These are phyloP conservation scores for Primulina eburnea DNA, from an alignment of 257 asterid species.

Conservation along the genomic window DNA sequence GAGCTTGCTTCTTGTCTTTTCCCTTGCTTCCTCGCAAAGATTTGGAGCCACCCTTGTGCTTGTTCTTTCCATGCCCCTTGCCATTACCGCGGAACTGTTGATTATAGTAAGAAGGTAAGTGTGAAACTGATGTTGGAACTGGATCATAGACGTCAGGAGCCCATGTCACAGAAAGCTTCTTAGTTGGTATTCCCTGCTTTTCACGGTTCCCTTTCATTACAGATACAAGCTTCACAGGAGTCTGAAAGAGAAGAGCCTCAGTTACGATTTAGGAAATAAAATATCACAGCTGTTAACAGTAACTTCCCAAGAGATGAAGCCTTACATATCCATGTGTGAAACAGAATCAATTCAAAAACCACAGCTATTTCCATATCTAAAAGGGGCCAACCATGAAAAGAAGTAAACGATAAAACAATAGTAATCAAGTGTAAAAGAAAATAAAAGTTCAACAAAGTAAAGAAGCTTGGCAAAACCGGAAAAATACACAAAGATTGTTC, in stretches of 20 bases:
- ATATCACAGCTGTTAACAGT: background rate
- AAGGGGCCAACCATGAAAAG: background rate
- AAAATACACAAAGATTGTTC: slow-evolving; percentile 8
- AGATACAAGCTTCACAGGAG: slow-evolving; percentile 40
- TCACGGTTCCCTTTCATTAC: slow-evolving; percentile 57
- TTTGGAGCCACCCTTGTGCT: slow-evolving; percentile 51
- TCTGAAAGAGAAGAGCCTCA: slow-evolving; percentile 25
- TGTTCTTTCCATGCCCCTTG: slow-evolving; percentile 58
- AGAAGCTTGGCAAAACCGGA: slow-evolving; percentile 10
- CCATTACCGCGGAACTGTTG: slow-evolving; percentile 42
- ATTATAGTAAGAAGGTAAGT: slow-evolving; percentile 48
- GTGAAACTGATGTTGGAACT: slow-evolving; percentile 53
- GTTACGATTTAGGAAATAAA: slow-evolving; percentile 6
- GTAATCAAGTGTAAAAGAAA: slow-evolving; percentile 10
- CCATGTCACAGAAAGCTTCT: slow-evolving; percentile 48
- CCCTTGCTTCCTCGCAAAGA: slow-evolving; percentile 51
- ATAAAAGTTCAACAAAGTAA: background rate
- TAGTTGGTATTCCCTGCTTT: slow-evolving; percentile 34
- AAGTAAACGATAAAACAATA: slow-evolving; percentile 13
- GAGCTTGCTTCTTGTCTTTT: slow-evolving; percentile 65
- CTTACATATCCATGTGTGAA: background rate
- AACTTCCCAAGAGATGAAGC: background rate
- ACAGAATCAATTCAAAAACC: background rate
- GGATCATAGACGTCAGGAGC: slow-evolving; percentile 65
- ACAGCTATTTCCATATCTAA: slow-evolving; percentile 4